phyloP scores from a whole-genome alignment of 2,329 filamentous ascomycete genomes.

The Alternaria sp. region DNA sequence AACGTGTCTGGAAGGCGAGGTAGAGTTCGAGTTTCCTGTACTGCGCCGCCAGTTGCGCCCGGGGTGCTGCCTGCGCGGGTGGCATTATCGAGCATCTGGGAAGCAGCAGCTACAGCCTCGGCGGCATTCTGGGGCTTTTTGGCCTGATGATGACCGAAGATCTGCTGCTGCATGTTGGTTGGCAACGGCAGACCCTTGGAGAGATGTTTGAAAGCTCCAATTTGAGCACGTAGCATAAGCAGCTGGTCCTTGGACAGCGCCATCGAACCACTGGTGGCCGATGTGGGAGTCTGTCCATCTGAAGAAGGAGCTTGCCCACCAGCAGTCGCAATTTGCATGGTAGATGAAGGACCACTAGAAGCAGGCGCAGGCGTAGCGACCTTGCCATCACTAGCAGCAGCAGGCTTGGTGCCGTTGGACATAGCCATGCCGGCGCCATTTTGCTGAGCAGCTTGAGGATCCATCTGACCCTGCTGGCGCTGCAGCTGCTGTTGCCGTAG shows the following conservation, averaged over 20 bases:
- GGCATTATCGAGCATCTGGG: conserved; percentile 62
- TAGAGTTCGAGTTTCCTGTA: conserved; percentile 37
- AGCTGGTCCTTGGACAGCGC: conserved; percentile 72
- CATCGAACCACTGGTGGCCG: conserved; percentile 33
- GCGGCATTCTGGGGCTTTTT: conserved; percentile 58
- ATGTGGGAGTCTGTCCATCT: conserved; percentile 51
- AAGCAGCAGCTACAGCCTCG: conserved; percentile 53
- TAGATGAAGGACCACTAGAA: conserved; percentile 34
- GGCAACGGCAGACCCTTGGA: conserved; percentile 88
- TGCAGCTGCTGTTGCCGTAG: conserved; percentile 57
- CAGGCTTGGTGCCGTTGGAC: conserved; percentile 59
- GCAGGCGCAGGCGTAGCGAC: conserved; percentile 25
- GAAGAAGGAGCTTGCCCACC: conserved; percentile 42
- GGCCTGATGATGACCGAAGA: conserved; percentile 75
- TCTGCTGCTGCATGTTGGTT: conserved; percentile 77
- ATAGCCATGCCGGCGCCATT: conserved; percentile 52
- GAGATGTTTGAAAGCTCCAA: conserved; percentile 88
- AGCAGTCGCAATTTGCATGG: conserved; percentile 35
- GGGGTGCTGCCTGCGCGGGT: conserved; percentile 50
- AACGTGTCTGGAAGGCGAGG: conserved; percentile 64
- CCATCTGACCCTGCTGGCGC: conserved; percentile 63
- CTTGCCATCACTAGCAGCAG: conserved; percentile 34
- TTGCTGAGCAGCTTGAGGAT: conserved; percentile 59
- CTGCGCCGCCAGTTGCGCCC: conserved; percentile 52
- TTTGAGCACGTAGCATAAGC: conserved; percentile 80